A percentile compares a stretch with the other conserved stretches of the same genome.
phyloP scores from a whole-genome alignment of 805 yeast genomes.

The Wickerhamiella alocasiicola region DNA sequence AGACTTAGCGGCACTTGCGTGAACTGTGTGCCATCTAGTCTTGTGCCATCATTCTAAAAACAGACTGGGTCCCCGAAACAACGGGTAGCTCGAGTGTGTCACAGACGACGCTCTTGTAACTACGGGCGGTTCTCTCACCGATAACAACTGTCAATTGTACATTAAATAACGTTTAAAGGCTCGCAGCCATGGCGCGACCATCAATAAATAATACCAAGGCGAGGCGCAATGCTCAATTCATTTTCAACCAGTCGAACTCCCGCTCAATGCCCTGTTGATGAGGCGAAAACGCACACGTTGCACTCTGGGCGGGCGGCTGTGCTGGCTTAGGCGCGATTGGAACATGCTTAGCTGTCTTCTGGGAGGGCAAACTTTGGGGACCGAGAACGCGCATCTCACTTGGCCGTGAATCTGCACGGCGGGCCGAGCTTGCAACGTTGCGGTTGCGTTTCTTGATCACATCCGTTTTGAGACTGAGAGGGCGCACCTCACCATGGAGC shows the following conservation, averaged over 20 bases:
- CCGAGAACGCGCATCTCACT: not conserved
- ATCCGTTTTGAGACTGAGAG: constrained; percentile 84
- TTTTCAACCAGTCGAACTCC: constrained; percentile 12
- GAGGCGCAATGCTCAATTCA: not conserved
- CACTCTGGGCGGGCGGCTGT: not conserved
- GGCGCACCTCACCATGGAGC: constrained; percentile 90
- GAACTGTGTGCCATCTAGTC: too few relatives aligned
- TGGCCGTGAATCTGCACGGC: not conserved
- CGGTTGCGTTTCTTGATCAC: constrained; percentile 89
- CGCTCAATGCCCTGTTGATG: constrained; percentile 5
- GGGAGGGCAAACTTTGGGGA: not conserved
- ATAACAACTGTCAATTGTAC: too few relatives aligned
- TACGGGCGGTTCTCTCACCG: too few relatives aligned
- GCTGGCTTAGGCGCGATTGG: constrained; percentile 13
- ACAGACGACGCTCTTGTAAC: too few relatives aligned
- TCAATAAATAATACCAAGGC: not conserved
- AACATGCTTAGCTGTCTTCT: constrained; percentile 5
- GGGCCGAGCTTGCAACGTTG: constrained; percentile 10
- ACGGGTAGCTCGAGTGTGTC: too few relatives aligned
- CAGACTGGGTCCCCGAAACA: too few relatives aligned
- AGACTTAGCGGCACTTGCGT: too few relatives aligned
- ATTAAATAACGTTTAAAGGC: too few relatives aligned
- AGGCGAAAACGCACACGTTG: constrained; percentile 1
- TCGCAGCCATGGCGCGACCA: too few relatives aligned
- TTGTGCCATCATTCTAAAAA: too few relatives aligned